Percentiles rank a stretch among this genome's conserved stretches.
Conservation (phyloP, 1,139 yeast species). For the Geotrichum bryndzae region DNA sequence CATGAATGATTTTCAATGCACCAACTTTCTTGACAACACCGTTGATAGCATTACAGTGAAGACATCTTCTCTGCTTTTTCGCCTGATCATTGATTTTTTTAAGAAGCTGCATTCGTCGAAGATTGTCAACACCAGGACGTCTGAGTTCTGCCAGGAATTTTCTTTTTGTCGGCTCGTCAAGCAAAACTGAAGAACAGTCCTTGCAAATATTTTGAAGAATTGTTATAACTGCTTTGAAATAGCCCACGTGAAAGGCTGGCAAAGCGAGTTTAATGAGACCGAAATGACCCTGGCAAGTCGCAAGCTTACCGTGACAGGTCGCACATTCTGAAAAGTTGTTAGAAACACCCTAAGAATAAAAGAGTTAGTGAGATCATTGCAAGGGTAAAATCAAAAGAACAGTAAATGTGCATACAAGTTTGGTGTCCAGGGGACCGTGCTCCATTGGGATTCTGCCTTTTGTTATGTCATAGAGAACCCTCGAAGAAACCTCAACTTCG, state of each 20-base stretch:
- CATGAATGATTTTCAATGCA: slow-evolving; percentile 90
- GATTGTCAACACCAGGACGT: slow-evolving; percentile 82
- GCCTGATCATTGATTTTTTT: slow-evolving; percentile 85
- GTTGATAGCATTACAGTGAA: slow-evolving; percentile 78
- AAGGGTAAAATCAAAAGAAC: background rate
- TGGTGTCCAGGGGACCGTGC: slow-evolving; percentile 84
- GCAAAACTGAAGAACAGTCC: slow-evolving; percentile 70
- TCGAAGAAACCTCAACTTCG: slow-evolving; percentile 85
- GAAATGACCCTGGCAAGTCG: slow-evolving; percentile 97
- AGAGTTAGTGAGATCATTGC: background rate
- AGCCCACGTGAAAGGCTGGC: slow-evolving; percentile 97
- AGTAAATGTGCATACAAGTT: slow-evolving; percentile 45
- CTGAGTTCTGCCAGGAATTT: slow-evolving; percentile 69
- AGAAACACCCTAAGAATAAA: slow-evolving; percentile 60
- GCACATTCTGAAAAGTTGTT: slow-evolving; percentile 76
- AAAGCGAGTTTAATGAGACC: slow-evolving; percentile 89
- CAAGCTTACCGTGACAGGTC: slow-evolving; percentile 88
- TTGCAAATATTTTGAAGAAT: slow-evolving; percentile 91
- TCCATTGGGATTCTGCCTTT: slow-evolving; percentile 75
- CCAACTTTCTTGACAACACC: slow-evolving; percentile 99
- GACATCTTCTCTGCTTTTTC: slow-evolving; percentile 88
- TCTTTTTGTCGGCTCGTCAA: slow-evolving; percentile 68
- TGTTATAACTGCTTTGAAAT: slow-evolving; percentile 83
- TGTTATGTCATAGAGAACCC: slow-evolving; percentile 86
- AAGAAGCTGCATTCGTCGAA: slow-evolving; percentile 83